phyloP scores from a whole-genome alignment of 176 grass and related monocot genomes.

The Canna indica region DNA sequence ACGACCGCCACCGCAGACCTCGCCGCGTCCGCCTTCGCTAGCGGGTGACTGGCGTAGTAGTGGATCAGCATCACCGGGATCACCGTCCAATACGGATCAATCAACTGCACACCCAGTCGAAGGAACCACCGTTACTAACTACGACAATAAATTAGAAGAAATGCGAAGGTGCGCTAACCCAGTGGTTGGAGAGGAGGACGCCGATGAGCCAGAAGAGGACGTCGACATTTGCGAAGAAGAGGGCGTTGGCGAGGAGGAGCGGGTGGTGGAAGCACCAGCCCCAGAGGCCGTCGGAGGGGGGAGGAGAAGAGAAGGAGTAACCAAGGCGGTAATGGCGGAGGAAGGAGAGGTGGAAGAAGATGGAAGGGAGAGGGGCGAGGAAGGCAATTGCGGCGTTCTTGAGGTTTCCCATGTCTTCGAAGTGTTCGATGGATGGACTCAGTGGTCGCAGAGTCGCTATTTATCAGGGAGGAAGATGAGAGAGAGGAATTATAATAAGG shows the following conservation, averaged over 20 bases:
- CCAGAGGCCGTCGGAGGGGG: constrained; percentile 15
- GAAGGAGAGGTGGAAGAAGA: constrained; percentile 58
- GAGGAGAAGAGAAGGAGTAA: background rate
- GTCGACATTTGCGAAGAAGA: constrained; percentile 90
- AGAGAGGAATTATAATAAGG: background rate
- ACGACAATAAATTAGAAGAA: too few relatives aligned
- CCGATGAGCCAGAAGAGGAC: constrained; percentile 92
- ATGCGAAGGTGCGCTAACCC: constrained; percentile 26
- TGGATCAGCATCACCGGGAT: constrained; percentile 82
- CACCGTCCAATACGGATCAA: constrained; percentile 94
- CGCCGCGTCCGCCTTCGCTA: constrained; percentile 17
- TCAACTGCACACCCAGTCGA: constrained; percentile 41
- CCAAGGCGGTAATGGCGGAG: constrained; percentile 1
- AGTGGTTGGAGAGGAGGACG: constrained; percentile 74
- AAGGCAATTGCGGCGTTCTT: constrained; percentile 59
- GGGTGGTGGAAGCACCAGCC: constrained; percentile 65
- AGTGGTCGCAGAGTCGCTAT: background rate
- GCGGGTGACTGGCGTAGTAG: constrained; percentile 63
- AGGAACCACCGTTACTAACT: background rate
- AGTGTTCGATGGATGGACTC: constrained; percentile 28
- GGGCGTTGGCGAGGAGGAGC: constrained; percentile 67
- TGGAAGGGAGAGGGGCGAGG: constrained; percentile 65
- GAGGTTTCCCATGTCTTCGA: constrained; percentile 26
- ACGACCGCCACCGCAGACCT: constrained; percentile 39
- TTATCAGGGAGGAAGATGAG: background rate